These are phyloP conservation scores for Didymella exigua DNA, from an alignment of 2,329 filamentous ascomycete genomes.

Conservation along the genomic window DNA sequence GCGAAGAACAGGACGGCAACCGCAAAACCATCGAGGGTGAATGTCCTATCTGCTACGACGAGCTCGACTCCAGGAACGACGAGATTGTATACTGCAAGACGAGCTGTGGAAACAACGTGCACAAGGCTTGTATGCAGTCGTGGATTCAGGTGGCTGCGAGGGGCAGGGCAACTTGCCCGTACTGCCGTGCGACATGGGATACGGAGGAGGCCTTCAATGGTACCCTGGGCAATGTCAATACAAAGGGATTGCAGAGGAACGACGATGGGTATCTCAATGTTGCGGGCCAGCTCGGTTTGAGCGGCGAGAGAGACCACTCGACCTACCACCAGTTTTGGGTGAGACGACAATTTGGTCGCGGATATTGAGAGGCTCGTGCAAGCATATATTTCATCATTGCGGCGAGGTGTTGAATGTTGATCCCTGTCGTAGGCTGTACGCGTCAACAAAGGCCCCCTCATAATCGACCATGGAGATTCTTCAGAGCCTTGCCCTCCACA, in stretches of 20 bases:
- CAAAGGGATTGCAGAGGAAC: conserved; percentile 49
- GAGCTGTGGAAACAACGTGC: conserved; percentile 68
- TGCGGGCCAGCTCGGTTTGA: conserved; percentile 65
- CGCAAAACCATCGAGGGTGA: conserved; percentile 66
- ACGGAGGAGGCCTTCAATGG: conserved; percentile 49
- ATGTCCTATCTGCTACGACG: conserved; percentile 62
- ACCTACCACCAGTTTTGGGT: conserved; percentile 38
- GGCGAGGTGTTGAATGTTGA: too few species aligned
- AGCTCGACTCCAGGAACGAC: conserved; percentile 45
- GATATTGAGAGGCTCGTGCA: not conserved
- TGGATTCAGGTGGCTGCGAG: conserved; percentile 50
- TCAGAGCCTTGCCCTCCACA: too few species aligned
- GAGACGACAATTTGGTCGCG: conserved; percentile 16
- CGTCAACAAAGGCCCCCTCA: too few species aligned
- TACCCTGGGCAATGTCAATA: conserved; percentile 52
- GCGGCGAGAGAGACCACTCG: conserved; percentile 50
- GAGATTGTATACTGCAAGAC: conserved; percentile 60
- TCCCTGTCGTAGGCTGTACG: too few species aligned
- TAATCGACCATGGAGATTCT: too few species aligned
- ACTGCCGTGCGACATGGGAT: conserved; percentile 64
- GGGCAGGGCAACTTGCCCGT: conserved; percentile 62
- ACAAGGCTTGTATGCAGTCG: conserved; percentile 61
- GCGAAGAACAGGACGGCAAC: conserved; percentile 51
- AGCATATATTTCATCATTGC: too few species aligned
- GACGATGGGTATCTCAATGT: conserved; percentile 68